Conservation (phyloP, 1,284 basidiomycete genomes). For the Tylopilus orsonianus region DNA sequence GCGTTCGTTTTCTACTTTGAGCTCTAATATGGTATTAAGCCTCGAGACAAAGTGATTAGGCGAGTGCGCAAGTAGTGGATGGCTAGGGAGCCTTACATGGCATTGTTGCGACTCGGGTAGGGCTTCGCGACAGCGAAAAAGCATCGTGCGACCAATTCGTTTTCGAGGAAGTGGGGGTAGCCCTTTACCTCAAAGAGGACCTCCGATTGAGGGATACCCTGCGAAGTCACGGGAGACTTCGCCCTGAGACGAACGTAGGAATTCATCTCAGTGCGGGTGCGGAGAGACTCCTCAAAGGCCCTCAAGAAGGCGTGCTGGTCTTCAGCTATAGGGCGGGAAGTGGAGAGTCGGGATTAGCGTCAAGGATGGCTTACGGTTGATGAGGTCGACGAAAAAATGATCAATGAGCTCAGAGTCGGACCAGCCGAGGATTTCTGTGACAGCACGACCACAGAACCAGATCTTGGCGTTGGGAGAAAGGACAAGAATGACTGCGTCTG, state of each 20-base stretch:
- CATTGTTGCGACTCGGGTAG: slow-evolving; percentile 70
- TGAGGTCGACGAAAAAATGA: slow-evolving; percentile 58
- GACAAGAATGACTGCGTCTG: slow-evolving; percentile 70
- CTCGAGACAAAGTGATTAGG: slow-evolving; percentile 39
- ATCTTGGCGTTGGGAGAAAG: slow-evolving; percentile 61
- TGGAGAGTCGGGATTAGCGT: not conserved
- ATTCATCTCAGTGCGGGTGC: slow-evolving; percentile 47
- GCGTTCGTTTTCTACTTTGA: slow-evolving; percentile 76
- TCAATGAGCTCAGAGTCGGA: slow-evolving; percentile 71
- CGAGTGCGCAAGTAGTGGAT: not conserved
- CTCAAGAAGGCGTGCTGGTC: slow-evolving; percentile 59
- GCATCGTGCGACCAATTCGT: slow-evolving; percentile 46
- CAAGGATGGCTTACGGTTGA: slow-evolving; percentile 51
- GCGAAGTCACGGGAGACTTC: slow-evolving; percentile 17
- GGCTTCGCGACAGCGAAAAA: slow-evolving; percentile 76
- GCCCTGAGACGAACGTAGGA: slow-evolving; percentile 64
- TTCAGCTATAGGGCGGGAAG: slow-evolving; percentile 43
- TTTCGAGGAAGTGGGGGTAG: slow-evolving; percentile 55
- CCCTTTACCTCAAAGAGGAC: slow-evolving; percentile 76
- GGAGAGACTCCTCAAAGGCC: slow-evolving; percentile 56
- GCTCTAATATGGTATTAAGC: slow-evolving; percentile 74
- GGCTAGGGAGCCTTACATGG: slow-evolving; percentile 51
- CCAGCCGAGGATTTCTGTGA: slow-evolving; percentile 75
- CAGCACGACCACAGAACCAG: slow-evolving; percentile 69
- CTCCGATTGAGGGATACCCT: slow-evolving; percentile 37